phyloP scores from a whole-genome alignment of 495 filamentous ascomycete genomes.

The Opeltia flavorubescens region DNA sequence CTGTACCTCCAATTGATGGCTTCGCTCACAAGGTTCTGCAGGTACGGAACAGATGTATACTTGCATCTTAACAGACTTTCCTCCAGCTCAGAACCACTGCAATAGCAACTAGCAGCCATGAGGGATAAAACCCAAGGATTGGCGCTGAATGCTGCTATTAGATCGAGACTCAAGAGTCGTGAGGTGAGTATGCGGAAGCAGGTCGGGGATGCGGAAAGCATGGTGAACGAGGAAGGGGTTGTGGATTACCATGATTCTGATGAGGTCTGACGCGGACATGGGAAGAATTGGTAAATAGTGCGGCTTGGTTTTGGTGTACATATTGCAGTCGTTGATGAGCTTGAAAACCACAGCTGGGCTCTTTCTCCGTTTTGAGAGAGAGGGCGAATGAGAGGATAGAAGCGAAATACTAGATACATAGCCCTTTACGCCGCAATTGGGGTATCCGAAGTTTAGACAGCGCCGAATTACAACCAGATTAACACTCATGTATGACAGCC shows the following conservation, averaged over 20 bases:
- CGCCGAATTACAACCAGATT: no score
- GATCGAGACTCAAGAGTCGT: conserved; percentile 32
- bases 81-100: conserved; percentile 87
- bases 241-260: conserved; percentile 5
- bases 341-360: conserved; percentile 1
- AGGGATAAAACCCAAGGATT: conserved; percentile 82
- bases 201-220: conserved; percentile 69
- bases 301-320: conserved; percentile 2
- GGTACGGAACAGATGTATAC: conserved; percentile 97
- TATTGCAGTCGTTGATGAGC: conserved; percentile 1
- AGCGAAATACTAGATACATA: no score
- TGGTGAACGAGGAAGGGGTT: conserved; percentile 32
- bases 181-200: conserved; percentile 77
- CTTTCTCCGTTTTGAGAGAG: not conserved
- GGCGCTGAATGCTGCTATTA: conserved; percentile 47
- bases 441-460: no score
- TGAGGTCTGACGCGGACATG: not conserved
- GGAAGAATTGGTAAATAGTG: not conserved
- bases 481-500: no score
- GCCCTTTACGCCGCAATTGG: no score
- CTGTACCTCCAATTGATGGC: not conserved
- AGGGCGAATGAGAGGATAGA: no score
- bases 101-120: conserved; percentile 98
- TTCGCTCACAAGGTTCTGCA: conserved; percentile 21
- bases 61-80: conserved; percentile 92